Base-by-base conservation (phyloP, 176 grass and related monocot genomes). In the Paspalum vaginatum region DNA sequence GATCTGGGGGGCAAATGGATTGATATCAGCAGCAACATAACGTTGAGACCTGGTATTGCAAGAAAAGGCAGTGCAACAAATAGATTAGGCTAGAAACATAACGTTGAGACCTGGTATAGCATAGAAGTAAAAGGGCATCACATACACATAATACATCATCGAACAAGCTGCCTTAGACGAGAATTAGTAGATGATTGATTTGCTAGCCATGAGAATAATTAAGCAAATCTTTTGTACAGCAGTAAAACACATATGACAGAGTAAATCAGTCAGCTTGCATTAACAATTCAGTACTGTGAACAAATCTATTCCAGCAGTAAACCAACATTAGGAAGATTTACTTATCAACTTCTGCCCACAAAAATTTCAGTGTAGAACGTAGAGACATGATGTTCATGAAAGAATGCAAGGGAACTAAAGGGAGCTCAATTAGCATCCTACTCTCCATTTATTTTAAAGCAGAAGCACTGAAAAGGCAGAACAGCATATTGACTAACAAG, bases 1-100 rank as follows among this genome's bases (percentile, higher is more conserved):
- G 52, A 98, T 81, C 88, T 91, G 90, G 16, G 84, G 85, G 68
- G 93, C 83, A 86, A 86, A 92, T 41, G 92, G 88, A 52, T 94
- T 90, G 65, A 98, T 87, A 89, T 98, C 95, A 62, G 68, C 51
- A 24, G 92, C 73, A 60, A 78, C 77, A 86, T 95, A 98, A 41
- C 92, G 88, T 70, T 83, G 61, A 61, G 65, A 60, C 59, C 83
- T 71, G 68, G 46, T 16, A 16, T 71, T 49, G 46, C 22, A 71
- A 71, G 50, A 49, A 21, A 70, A 69, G 32, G 3, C 42, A 27
- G 14, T 27, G 22, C 22, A 70, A 27, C 22, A 27, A 61, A 61
- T 17, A 25, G 22, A 47, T 70, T 70, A 70, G 45, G 22, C 68
- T 32, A 71, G 32, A 60, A 50, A 71, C 11, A 2, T 32, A 71